phyloP scores from a whole-genome alignment of 2,329 filamentous ascomycete species.

The Laburnicola sp. region DNA sequence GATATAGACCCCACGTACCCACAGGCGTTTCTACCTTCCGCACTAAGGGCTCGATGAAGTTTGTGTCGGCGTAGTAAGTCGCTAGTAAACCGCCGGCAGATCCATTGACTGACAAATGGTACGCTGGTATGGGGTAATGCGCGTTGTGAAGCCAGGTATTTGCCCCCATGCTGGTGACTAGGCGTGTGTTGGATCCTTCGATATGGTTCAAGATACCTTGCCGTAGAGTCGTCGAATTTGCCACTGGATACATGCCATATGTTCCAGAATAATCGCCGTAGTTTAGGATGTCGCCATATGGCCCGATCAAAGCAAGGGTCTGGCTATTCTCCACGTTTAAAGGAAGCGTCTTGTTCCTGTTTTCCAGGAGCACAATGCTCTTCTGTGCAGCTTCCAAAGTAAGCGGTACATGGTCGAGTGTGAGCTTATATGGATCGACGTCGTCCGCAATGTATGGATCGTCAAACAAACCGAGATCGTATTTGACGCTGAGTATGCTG shows the following conservation, averaged over 20 bases:
- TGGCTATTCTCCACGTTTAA: slow-evolving; percentile 30
- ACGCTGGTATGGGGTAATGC: slow-evolving; percentile 50
- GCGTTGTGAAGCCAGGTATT: slow-evolving; percentile 53
- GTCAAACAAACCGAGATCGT: slow-evolving; percentile 50
- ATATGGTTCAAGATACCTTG: slow-evolving; percentile 44
- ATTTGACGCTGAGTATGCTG: slow-evolving; percentile 48
- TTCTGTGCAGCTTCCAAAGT: slow-evolving; percentile 51
- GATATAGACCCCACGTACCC: slow-evolving; percentile 52
- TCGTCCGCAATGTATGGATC: slow-evolving; percentile 44
- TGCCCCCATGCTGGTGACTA: slow-evolving; percentile 49
- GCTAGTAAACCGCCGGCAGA: slow-evolving; percentile 45
- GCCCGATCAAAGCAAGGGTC: slow-evolving; percentile 49
- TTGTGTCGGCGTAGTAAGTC: slow-evolving; percentile 49
- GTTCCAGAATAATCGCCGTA: slow-evolving; percentile 52
- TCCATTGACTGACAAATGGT: slow-evolving; percentile 46
- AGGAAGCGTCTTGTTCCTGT: slow-evolving; percentile 47
- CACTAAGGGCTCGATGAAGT: slow-evolving; percentile 41
- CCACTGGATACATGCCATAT: slow-evolving; percentile 48
- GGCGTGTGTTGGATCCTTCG: slow-evolving; percentile 27
- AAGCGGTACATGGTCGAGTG: slow-evolving; percentile 40
- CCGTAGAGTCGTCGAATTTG: slow-evolving; percentile 46
- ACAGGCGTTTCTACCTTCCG: slow-evolving; percentile 44
- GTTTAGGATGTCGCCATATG: slow-evolving; percentile 49
- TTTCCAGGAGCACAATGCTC: slow-evolving; percentile 50
- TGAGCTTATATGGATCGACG: slow-evolving; percentile 43